Base-by-base conservation (phyloP, 345 rosid species). In the Zanthoxylum bungeanum region DNA sequence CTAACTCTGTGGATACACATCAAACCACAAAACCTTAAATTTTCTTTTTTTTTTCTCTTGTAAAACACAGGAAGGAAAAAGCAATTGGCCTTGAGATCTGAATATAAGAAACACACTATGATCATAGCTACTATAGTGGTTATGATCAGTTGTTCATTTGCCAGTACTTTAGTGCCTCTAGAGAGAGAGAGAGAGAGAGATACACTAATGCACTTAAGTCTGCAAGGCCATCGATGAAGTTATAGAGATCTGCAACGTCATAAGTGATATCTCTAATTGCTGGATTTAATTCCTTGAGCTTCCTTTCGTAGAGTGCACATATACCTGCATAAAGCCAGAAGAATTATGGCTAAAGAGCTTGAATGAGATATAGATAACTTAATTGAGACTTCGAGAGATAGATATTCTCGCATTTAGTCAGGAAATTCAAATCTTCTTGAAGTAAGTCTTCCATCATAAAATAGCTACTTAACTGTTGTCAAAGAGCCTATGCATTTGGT, bases 131-230 rank as follows among this genome's bases (percentile, higher is more conserved):
- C 56, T 42, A 10, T n/a, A n/a, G n/a, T 10, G 22, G 25, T n/a
- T n/a, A n/a, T n/a, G n/a, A 6, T 56, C 33, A 56, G 14, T 36
- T 14, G 36, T 40, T 56, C 55, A 21, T 30, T 50, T 22, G 55
- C 39, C 19, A 39, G 60, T 40, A 68, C 56, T 19, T 44, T 16
- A 17, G 49, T 71, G 64, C 12, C n/a, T 36, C 11, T 17, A 24
- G 25, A 46, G 56, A 42, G 57, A 34, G 60, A 44, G 75, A n/a
- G n/a, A 58, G 80, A 37, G 84, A 78, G 69, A 75, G 70, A 74
- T 81, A 92, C 98, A 92, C 96, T 85, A 92, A 73, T 50, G 96
- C 96, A 68, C 96, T 92, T 90, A 92, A 66, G 87, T 92, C 98
- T 21, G 88, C 81, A 66, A 92, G 93, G 69, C 98, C 98, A 58